Base-by-base conservation (phyloP, 192 early-diverging fungal species). In the Coemansia sp. region DNA sequence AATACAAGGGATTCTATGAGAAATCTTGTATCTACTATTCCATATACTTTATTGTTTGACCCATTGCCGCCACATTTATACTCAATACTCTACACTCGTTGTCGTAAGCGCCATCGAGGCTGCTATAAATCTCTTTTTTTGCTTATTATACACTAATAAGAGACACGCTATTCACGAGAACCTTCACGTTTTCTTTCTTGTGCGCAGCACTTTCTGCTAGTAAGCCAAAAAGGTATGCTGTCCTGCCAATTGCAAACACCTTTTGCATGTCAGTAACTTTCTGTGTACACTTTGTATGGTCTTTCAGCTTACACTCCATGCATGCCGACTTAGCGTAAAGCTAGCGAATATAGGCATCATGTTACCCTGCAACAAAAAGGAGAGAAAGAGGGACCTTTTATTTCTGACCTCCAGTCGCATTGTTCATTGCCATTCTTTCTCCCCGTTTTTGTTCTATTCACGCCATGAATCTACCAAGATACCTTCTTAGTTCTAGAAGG, bases 291-390 rank as follows among this genome's bases (percentile, higher is more conserved):
- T 54, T 6, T 54, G 51, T 54, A 54, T 54, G 51, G 51, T 54
- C 51, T 25, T 54, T 54, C 51, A 54, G 51, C 2, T 25, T 22
- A 54, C 51, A 25, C 51, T 54, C 51, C 51, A 54, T 54, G 51
- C 51, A 54, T 54, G 25, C 25, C 51, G 51, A 5, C 51, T 25
- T 12, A 54, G 10, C 22, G 51, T 54, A 22, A 22, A 25, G 2
- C 20, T 8, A 8, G 25, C 9, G 20, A 8, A 54, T 25, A 54
- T 25, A 25, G 51, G 20, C 2, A 20, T 20, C 51, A 54, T 54
- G 51, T 25, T 20, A 25, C 51, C 9, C 19, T 25, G 25, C 25
- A 25, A 25, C 25, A 25, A 25, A 25, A 25, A 25, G 2, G 25
- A 2, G 25, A 25, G 25, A 25, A 25, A 25, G 25, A 25, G 25